phyloP scores from a whole-genome alignment of 139 green algal species.

The Microglena sp. region DNA sequence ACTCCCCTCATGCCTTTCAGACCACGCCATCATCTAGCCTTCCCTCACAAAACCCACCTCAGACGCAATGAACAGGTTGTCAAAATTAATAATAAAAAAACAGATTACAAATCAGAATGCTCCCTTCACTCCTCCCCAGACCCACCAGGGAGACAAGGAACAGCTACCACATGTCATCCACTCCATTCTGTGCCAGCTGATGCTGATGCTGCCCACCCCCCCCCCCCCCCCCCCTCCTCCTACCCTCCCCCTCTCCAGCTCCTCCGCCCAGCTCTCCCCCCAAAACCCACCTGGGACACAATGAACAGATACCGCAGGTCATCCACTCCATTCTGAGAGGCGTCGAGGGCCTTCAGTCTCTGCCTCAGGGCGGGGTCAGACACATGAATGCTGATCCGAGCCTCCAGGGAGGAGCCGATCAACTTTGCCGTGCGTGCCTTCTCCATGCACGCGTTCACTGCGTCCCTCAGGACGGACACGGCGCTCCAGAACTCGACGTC shows the following conservation, averaged over 20 bases:
- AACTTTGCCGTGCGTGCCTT: slow-evolving; percentile 20
- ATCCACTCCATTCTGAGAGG: slow-evolving; percentile 56
- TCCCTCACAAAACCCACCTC: background rate
- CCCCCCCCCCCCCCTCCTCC: too few relatives aligned
- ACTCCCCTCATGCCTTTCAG: background rate
- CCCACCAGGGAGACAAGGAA: background rate
- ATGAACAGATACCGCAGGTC: slow-evolving; percentile 77
- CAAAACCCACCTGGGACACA: slow-evolving; percentile 37
- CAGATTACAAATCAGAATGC: too few relatives aligned
- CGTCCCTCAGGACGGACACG: slow-evolving; percentile 47
- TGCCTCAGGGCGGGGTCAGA: slow-evolving; percentile 19
- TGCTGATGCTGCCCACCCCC: too few relatives aligned
- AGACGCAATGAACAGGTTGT: background rate
- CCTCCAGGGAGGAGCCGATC: slow-evolving; percentile 20
- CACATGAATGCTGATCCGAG: slow-evolving; percentile 63
- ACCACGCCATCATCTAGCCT: background rate
- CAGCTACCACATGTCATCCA: background rate
- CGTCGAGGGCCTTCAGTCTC: slow-evolving; percentile 47
- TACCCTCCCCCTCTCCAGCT: too few relatives aligned
- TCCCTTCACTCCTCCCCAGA: background rate
- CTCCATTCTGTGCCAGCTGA: background rate
- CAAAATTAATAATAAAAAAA: too few relatives aligned
- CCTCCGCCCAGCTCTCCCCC: background rate
- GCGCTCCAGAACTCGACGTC: slow-evolving; percentile 36
- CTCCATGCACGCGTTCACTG: slow-evolving; percentile 74